A percentile compares a stretch with the other conserved stretches of the same genome.
Evolutionary conservation across 2,329 filamentous ascomycete genomes (phyloP).

Genomic region (Phialophora macrospora): DNA sequence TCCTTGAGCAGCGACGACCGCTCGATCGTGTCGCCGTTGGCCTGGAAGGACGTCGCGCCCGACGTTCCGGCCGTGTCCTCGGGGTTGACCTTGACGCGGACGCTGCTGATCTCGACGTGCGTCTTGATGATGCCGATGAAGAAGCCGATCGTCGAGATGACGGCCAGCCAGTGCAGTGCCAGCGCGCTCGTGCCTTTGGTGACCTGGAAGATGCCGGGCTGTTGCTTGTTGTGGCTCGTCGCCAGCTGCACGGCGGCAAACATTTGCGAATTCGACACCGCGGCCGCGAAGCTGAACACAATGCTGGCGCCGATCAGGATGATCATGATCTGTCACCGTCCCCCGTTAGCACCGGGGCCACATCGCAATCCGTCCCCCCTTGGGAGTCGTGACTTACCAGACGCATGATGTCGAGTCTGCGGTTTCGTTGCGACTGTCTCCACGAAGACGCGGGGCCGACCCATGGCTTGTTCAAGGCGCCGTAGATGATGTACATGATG

Average conservation of each 20-base stretch:
- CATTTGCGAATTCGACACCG: slow-evolving; percentile 21
- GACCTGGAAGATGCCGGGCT: slow-evolving; percentile 16
- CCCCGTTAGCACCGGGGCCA: too few species aligned
- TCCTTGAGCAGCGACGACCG: slow-evolving; percentile 19
- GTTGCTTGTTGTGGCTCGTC: slow-evolving; percentile 16
- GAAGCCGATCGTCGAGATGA: slow-evolving; percentile 20
- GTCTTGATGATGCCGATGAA: slow-evolving; percentile 18
- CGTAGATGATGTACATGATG: slow-evolving; percentile 12
- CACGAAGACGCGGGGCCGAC: not conserved
- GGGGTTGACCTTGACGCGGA: slow-evolving; percentile 21
- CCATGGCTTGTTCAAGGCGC: slow-evolving; percentile 19
- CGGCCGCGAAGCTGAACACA: slow-evolving; percentile 8
- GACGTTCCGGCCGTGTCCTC: slow-evolving; percentile 19
- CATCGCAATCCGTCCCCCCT: too few species aligned
- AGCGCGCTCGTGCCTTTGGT: slow-evolving; percentile 14
- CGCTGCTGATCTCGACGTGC: slow-evolving; percentile 21
- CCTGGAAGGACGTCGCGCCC: slow-evolving; percentile 12
- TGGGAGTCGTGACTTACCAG: not conserved
- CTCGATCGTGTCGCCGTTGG: slow-evolving; percentile 24
- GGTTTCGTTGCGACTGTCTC: not conserved
- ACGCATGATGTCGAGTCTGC: not conserved
- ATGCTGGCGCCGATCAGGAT: not conserved
- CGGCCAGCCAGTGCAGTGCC: slow-evolving; percentile 21
- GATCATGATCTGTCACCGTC: not conserved
- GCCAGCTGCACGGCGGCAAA: slow-evolving; percentile 17